These are phyloP conservation scores for Cryptosporidium muris DNA, from an alignment of 169 alveolate species.

Conservation along the genomic window DNA sequence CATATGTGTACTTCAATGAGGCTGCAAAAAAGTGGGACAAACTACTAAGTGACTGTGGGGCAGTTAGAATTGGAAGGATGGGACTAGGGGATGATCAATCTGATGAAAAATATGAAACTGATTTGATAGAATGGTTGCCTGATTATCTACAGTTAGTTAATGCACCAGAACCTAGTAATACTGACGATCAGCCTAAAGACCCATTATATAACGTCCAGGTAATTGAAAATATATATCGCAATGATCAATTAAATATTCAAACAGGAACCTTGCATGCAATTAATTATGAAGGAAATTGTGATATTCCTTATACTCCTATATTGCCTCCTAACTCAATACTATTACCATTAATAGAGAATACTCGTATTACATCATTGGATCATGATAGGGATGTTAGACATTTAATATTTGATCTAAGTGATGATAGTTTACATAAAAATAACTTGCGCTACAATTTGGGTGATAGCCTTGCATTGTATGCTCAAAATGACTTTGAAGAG, in stretches of 20 bases:
- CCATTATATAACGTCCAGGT: conserved; percentile 21
- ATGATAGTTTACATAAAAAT: background rate
- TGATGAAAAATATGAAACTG: conserved; percentile 76
- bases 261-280: conserved; percentile 28
- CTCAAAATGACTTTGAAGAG: conserved; percentile 47
- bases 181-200: conserved; percentile 51
- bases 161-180: conserved; percentile 71
- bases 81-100: conserved; percentile 77
- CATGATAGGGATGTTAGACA: conserved; percentile 72
- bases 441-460: conserved; percentile 34
- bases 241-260: background rate
- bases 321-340: conserved; percentile 69
- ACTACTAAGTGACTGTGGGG: conserved; percentile 74
- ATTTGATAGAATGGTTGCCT: conserved; percentile 74
- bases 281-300: background rate
- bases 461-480: conserved; percentile 71
- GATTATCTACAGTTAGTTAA: conserved; percentile 58
- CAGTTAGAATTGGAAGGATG: conserved; percentile 66
- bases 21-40: conserved; percentile 76
- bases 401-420: conserved; percentile 47
- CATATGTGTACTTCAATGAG: conserved; percentile 75
- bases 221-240: conserved; percentile 4
- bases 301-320: conserved; percentile 27
- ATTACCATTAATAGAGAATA: conserved; percentile 49
- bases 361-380: conserved; percentile 65